Evolutionary conservation across 768 basidiomycete genomes (phyloP).

Genomic region (Psilocybe cubensis): DNA sequence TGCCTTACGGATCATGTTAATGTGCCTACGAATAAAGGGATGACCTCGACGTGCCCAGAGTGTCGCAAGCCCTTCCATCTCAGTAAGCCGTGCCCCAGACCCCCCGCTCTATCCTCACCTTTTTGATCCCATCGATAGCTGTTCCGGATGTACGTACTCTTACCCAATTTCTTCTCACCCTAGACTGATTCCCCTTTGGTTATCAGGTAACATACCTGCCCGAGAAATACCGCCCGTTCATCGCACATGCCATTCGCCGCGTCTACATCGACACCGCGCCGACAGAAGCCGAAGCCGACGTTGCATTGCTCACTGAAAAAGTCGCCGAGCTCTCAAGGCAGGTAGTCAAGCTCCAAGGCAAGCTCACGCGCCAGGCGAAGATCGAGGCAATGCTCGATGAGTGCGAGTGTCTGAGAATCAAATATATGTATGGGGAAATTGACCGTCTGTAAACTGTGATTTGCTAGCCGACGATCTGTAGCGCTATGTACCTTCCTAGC

Average conservation of each 20-base stretch:
- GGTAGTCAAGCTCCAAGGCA: no score
- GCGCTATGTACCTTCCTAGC: no score
- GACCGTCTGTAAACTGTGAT: no score
- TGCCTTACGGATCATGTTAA: constrained; percentile 55
- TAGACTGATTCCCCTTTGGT: background rate
- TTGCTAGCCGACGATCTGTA: no score
- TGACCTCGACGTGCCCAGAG: constrained; percentile 56
- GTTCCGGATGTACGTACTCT: constrained; percentile 28
- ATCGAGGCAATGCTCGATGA: no score
- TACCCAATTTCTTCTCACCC: background rate
- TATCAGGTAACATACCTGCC: constrained; percentile 48
- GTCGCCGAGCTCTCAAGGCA: no score
- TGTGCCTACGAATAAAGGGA: constrained; percentile 30
- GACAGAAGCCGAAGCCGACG: no score
- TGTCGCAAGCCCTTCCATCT: constrained; percentile 60
- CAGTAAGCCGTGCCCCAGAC: constrained; percentile 38
- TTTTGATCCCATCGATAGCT: constrained; percentile 18
- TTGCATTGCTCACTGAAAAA: no score
- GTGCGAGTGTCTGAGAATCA: no score
- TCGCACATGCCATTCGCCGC: constrained; percentile 49
- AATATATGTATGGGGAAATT: no score
- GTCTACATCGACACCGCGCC: constrained; percentile 44
- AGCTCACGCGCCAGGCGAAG: no score
- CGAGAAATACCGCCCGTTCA: constrained; percentile 50
- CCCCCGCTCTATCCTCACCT: background rate